Percentiles rank a stretch among this genome's conserved stretches.
phyloP scores from a whole-genome alignment of 768 basidiomycete species.

The Kwoniella heveanensis region DNA sequence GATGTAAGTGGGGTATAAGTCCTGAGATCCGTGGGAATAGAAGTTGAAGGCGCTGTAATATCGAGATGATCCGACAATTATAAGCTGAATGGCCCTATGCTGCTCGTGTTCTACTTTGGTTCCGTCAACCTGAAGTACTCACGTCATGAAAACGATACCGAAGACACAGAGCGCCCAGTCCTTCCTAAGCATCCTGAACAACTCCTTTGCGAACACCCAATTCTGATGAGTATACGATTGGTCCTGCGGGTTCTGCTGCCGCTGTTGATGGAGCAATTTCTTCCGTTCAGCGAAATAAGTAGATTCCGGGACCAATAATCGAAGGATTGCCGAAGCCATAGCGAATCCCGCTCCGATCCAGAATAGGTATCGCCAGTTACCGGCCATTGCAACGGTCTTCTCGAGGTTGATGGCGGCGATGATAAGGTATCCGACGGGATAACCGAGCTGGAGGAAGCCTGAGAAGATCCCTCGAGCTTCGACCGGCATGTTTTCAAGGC shows the following conservation, averaged over 20 bases:
- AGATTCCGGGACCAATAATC: slow-evolving; percentile 73
- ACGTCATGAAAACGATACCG: slow-evolving; percentile 71
- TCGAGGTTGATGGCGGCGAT: slow-evolving; percentile 76
- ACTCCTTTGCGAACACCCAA: slow-evolving; percentile 70
- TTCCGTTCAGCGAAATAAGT: slow-evolving; percentile 62
- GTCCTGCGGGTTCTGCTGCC: slow-evolving; percentile 43
- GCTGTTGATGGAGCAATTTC: slow-evolving; percentile 2
- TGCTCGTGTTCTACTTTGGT: too few relatives aligned
- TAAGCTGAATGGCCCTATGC: too few relatives aligned
- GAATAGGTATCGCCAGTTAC: slow-evolving; percentile 73
- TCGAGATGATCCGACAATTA: not conserved
- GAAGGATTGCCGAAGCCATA: slow-evolving; percentile 66
- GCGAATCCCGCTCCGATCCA: slow-evolving; percentile 72
- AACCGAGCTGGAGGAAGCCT: slow-evolving; percentile 83
- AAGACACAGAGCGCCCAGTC: slow-evolving; percentile 60
- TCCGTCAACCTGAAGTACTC: too few relatives aligned
- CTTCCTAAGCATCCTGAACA: slow-evolving; percentile 70
- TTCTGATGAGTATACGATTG: slow-evolving; percentile 60
- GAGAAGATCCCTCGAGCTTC: slow-evolving; percentile 79
- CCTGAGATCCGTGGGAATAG: slow-evolving; percentile 61
- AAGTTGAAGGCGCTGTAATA: slow-evolving; percentile 63
- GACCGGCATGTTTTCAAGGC: slow-evolving; percentile 82
- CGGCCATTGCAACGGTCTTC: slow-evolving; percentile 53
- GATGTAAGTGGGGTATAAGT: slow-evolving; percentile 43
- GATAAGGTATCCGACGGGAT: slow-evolving; percentile 79